A percentile compares a stretch with the other conserved stretches of the same genome.
Evolutionary conservation across 202 grass and related monocot genomes (phyloP).

Genomic region (Thinopyrum obtusiflorum): DNA sequence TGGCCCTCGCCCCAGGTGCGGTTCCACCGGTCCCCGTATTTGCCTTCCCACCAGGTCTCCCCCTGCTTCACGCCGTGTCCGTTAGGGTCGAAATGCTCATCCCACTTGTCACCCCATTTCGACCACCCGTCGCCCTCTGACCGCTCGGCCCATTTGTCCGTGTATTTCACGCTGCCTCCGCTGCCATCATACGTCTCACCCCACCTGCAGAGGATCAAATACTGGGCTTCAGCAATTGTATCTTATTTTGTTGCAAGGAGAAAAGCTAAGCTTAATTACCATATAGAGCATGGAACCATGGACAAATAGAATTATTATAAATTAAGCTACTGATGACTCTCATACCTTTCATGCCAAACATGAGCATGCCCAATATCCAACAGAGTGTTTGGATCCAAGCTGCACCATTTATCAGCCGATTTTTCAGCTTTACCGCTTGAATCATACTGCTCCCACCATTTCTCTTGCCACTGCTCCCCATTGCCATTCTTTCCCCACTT

Average conservation of each 20-base stretch:
- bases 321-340: conserved; percentile 11
- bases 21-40: conserved; percentile 79
- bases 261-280: background rate
- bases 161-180: conserved; percentile 79
- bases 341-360: conserved; percentile 99
- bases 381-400: conserved; percentile 75
- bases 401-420: conserved; percentile 98
- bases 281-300: background rate
- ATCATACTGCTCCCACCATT: conserved; percentile 95
- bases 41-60: conserved; percentile 90
- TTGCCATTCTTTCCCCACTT: conserved; percentile 95
- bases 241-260: background rate
- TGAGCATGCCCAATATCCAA: conserved; percentile 95
- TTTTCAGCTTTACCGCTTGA: conserved; percentile 75
- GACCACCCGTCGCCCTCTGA: conserved; percentile 69
- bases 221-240: background rate
- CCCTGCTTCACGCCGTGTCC: conserved; percentile 75
- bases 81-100: conserved; percentile 62
- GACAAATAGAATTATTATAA: background rate
- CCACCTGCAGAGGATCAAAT: conserved; percentile 54
- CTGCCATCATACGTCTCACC: conserved; percentile 83
- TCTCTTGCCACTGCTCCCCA: conserved; percentile 92
- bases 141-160: conserved; percentile 90
- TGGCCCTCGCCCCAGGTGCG: conserved; percentile 94
- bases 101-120: conserved; percentile 98